Evolutionary conservation across 192 early-diverging fungal genomes (phyloP).

Genomic region (Helicostylum pulchrum): DNA sequence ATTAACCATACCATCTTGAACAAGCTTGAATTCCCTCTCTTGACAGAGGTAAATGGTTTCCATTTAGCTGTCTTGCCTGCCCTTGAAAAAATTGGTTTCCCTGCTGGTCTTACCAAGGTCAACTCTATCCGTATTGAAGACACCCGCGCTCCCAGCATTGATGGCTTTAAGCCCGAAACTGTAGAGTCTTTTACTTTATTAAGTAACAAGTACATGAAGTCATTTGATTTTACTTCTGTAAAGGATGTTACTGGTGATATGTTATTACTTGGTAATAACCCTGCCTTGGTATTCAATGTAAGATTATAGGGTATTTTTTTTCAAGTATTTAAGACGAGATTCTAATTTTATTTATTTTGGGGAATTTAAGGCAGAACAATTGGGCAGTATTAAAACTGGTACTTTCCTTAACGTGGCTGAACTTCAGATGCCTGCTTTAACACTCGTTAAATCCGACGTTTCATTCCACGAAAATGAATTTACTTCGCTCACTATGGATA

Average conservation of each 20-base stretch:
- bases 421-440: constrained; percentile 41
- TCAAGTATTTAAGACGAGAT: neutral
- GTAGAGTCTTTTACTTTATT: constrained; percentile 19
- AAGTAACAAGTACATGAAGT: constrained; percentile 31
- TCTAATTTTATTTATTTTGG: constrained; percentile 31
- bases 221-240: constrained; percentile 21
- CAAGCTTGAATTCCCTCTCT: constrained; percentile 17
- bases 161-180: constrained; percentile 8
- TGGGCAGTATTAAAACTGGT: constrained; percentile 48
- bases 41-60: constrained; percentile 14
- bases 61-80: constrained; percentile 27
- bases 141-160: constrained; percentile 18
- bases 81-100: constrained; percentile 30
- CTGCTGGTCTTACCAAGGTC: constrained; percentile 21
- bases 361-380: constrained; percentile 32
- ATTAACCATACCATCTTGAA: constrained; percentile 23
- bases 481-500: constrained; percentile 41
- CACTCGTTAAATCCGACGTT: constrained; percentile 47
- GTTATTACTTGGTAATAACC: neutral
- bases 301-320: neutral
- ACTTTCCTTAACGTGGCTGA: constrained; percentile 56
- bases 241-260: constrained; percentile 18
- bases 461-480: constrained; percentile 61
- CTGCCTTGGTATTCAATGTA: constrained; percentile 2
- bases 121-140: constrained; percentile 20